Conservation (phyloP, 2,329 filamentous ascomycete species). For the Fusarium ambrosium region DNA sequence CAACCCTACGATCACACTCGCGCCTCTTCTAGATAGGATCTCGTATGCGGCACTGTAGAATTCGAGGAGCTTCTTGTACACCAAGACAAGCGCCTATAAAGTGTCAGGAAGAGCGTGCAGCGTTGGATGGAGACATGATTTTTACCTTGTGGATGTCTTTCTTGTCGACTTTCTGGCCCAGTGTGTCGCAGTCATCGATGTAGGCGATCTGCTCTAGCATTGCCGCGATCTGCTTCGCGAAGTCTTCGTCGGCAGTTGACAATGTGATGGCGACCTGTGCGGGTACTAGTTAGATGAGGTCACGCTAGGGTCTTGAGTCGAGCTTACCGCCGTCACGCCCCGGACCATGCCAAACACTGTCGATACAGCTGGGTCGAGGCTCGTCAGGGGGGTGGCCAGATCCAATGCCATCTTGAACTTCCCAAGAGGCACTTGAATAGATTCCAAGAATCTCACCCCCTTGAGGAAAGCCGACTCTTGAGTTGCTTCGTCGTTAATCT, state of each 20-base stretch:
- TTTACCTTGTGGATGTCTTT: constrained; percentile 26
- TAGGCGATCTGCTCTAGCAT: constrained; percentile 49
- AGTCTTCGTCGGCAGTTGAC: constrained; percentile 33
- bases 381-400: constrained; percentile 31
- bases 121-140: background rate
- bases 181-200: constrained; percentile 49
- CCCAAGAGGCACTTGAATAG: constrained; percentile 26
- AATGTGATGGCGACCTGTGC: constrained; percentile 45
- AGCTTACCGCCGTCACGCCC: constrained; percentile 45
- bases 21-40: constrained; percentile 42
- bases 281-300: background rate
- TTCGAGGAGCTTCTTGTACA: constrained; percentile 47
- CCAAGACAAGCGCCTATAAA: constrained; percentile 39
- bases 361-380: constrained; percentile 42
- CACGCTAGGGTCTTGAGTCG: background rate
- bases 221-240: constrained; percentile 44
- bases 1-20: constrained; percentile 15
- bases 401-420: constrained; percentile 34
- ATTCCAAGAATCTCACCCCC: constrained; percentile 22
- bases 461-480: constrained; percentile 39
- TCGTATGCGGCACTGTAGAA: constrained; percentile 46
- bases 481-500: constrained; percentile 38
- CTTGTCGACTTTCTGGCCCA: constrained; percentile 42
- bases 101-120: constrained; percentile 6
- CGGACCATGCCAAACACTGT: constrained; percentile 45